phyloP scores from a whole-genome alignment of 768 basidiomycete species.

The Lactifluus piperatus region DNA sequence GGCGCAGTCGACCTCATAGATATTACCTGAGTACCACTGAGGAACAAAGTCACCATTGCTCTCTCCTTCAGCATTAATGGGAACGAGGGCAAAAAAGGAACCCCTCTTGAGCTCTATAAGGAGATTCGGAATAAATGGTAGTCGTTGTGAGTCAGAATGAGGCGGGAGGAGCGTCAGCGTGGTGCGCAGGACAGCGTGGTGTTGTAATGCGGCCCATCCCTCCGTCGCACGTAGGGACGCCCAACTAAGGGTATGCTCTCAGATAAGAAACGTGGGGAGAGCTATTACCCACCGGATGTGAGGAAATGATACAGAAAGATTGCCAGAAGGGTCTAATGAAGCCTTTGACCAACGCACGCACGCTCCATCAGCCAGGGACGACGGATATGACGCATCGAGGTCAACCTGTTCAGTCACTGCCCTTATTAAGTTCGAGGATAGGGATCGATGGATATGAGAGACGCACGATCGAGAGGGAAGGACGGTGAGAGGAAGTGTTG shows the following conservation, averaged over 20 bases:
- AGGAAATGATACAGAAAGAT: slow-evolving; percentile 56
- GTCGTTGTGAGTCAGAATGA: not conserved
- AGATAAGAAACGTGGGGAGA: not conserved
- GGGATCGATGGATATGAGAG: not conserved
- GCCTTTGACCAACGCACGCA: slow-evolving; percentile 49
- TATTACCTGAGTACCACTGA: slow-evolving; percentile 78
- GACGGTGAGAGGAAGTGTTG: slow-evolving; percentile 76
- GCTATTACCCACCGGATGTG: slow-evolving; percentile 39
- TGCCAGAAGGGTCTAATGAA: slow-evolving; percentile 34
- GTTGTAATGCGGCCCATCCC: slow-evolving; percentile 84
- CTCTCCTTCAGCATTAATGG: slow-evolving; percentile 25
- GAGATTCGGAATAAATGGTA: slow-evolving; percentile 34
- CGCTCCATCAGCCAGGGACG: slow-evolving; percentile 59
- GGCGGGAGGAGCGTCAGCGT: slow-evolving; percentile 52
- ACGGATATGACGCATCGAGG: slow-evolving; percentile 44
- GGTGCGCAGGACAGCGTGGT: slow-evolving; percentile 62
- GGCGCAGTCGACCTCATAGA: slow-evolving; percentile 59
- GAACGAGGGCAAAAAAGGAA: slow-evolving; percentile 67
- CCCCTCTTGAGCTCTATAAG: slow-evolving; percentile 57
- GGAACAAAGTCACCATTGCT: slow-evolving; percentile 24
- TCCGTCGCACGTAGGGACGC: slow-evolving; percentile 59
- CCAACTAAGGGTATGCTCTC: slow-evolving; percentile 44
- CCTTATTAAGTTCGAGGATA: not conserved
- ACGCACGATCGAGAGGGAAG: slow-evolving; percentile 57
- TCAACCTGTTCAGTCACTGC: slow-evolving; percentile 46